Evolutionary conservation across 2,329 filamentous ascomycete genomes (phyloP), one percentile per base, ranked within the genome.

Genomic region (Fusarium sp.): DNA sequence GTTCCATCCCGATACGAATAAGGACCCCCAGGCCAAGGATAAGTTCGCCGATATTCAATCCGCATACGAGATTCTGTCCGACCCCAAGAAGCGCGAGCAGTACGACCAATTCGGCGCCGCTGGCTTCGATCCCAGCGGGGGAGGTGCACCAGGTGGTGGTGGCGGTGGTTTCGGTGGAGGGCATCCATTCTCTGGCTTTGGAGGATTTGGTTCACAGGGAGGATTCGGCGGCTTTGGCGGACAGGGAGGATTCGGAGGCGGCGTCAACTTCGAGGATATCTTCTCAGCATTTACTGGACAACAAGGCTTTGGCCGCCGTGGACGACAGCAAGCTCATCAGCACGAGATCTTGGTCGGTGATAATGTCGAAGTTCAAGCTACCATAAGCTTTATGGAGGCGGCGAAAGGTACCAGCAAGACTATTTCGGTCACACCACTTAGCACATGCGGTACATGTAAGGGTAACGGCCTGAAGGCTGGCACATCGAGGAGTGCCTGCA

Each of bases 1-100:
- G 81, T 99, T 91, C 81, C 96, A 99, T 79, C 96, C 96, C 14
- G 96, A 99, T 82, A 98, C 96, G 41, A 99, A 98, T 87, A 98
- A 98, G 83, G 96, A 98, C 77, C 83, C 94, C 6, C 89, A 87
- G n/a, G 95, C 96, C 41, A 98, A 98, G 82, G 96, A 98, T 78
- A 96, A 93, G 79, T 99, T 99, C 79, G 89, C 92, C 73, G 96
- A 98, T 77, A 94, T 97, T 62, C 96, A 99, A 83, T 90, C 93
- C 38, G 94, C 96, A 30, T 99, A 99, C 84, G 96, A 99, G 83
- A 87, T 98, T 47, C 87, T 99, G 13, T 97, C 94, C 52, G 96
- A 99, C 80, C 88, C 95, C 8, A 92, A 97, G 83, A 99, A 98
- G 88, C 94, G 92, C 81, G 92, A 97, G 80, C 93, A 95, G 66